Conservation (phyloP, 1,284 basidiomycete species). For the Leccinum pachyderme region DNA sequence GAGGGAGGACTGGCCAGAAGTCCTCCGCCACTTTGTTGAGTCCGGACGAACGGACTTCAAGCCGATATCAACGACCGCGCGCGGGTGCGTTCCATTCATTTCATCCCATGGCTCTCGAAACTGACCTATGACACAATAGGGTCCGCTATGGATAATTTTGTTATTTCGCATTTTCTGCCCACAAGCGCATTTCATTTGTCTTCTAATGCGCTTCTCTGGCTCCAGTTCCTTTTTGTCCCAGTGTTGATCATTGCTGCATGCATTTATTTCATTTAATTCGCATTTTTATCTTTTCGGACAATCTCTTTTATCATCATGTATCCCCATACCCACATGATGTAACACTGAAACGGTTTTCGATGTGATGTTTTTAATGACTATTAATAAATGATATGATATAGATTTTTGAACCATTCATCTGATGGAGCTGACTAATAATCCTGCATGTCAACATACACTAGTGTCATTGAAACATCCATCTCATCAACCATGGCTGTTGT, state of each 20-base stretch:
- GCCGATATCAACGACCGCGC: conserved; percentile 69
- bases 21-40: conserved; percentile 67
- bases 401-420: conserved; percentile 9
- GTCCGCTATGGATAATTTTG: conserved; percentile 36
- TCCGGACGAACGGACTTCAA: conserved; percentile 73
- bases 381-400: conserved; percentile 10
- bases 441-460: too few species aligned
- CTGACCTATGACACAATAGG: conserved; percentile 24
- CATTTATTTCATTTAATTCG: conserved; percentile 17
- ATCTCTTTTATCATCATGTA: conserved; percentile 18
- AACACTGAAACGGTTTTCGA: conserved; percentile 19
- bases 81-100: conserved; percentile 53
- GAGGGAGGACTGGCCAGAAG: conserved; percentile 67
- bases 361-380: conserved; percentile 15
- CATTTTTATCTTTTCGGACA: conserved; percentile 28
- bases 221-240: conserved; percentile 9
- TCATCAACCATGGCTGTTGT: conserved; percentile 24
- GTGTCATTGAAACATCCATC: not conserved
- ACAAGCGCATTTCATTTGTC: conserved; percentile 12
- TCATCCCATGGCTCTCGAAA: not conserved
- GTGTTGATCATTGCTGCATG: conserved; percentile 32
- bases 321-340: conserved; percentile 28
- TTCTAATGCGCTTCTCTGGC: conserved; percentile 6
- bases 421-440: conserved; percentile 19
- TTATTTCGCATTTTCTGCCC: not conserved